phyloP scores from a whole-genome alignment of 2,329 filamentous ascomycete species.

The Ophiostoma sp. region DNA sequence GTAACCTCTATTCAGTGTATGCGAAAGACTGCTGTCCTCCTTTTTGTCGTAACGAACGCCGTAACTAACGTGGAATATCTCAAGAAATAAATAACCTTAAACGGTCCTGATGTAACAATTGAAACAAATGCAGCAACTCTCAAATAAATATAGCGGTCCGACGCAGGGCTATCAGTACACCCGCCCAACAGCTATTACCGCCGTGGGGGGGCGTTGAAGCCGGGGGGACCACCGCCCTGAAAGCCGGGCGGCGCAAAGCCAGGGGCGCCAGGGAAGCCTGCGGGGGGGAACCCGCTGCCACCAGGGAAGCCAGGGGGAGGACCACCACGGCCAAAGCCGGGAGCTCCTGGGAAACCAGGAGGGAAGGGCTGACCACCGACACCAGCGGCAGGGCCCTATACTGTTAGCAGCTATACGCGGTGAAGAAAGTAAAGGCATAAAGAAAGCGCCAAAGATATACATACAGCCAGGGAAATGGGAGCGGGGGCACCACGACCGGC shows the following conservation, averaged over 20 bases:
- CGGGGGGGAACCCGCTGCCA: conserved; percentile 36
- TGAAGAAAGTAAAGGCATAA: neutral
- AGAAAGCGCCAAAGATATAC: conserved; percentile 27
- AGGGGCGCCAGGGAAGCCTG: conserved; percentile 42
- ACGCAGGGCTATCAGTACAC: neutral
- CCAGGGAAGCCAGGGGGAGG: conserved; percentile 35
- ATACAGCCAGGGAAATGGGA: conserved; percentile 73
- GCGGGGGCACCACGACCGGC: conserved; percentile 71
- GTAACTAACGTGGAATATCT: conserved; percentile 16
- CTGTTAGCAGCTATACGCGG: conserved; percentile 26
- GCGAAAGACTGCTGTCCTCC: neutral
- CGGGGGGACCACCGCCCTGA: conserved; percentile 51
- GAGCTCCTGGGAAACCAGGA: conserved; percentile 48
- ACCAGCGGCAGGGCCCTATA: conserved; percentile 72
- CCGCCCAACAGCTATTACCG: conserved; percentile 37
- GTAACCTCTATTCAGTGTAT: no score
- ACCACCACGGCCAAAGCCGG: conserved; percentile 49
- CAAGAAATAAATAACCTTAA: neutral
- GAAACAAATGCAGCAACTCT: neutral
- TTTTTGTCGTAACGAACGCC: neutral
- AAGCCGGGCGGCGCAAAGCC: conserved; percentile 47
- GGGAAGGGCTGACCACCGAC: conserved; percentile 66
- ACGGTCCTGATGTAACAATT: conserved; percentile 8
- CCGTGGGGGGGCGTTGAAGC: conserved; percentile 69
- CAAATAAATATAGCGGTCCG: neutral